Conservation (phyloP, 2,329 filamentous ascomycete species). For the Dryadomyces quercivorus region DNA sequence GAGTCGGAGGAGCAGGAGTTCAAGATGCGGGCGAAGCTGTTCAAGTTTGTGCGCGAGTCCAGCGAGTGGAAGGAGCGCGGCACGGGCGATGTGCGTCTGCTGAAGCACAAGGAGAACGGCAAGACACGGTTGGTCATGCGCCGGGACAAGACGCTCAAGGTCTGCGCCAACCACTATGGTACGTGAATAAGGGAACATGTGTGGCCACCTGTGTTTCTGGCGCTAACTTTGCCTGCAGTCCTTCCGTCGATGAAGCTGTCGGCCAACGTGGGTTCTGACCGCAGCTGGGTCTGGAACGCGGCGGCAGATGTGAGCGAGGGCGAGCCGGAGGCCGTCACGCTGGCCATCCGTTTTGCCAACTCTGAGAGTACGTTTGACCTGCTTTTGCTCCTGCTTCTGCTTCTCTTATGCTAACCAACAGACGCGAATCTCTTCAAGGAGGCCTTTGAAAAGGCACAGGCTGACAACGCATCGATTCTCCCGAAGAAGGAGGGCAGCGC, state of each 20-base stretch:
- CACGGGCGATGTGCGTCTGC: slow-evolving; percentile 86
- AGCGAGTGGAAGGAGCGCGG: slow-evolving; percentile 99
- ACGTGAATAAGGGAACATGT: slow-evolving; percentile 16
- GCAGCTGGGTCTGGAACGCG: slow-evolving; percentile 99
- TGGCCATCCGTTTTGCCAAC: slow-evolving; percentile 97
- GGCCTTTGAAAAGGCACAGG: slow-evolving; percentile 89
- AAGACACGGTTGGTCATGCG: slow-evolving; percentile 98
- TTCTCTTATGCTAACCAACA: slow-evolving; percentile 22
- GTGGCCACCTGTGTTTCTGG: too few species aligned
- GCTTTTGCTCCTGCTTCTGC: neutral
- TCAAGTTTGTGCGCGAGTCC: slow-evolving; percentile 87
- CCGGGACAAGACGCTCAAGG: slow-evolving; percentile 98
- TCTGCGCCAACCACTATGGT: slow-evolving; percentile 99
- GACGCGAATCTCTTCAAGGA: slow-evolving; percentile 98
- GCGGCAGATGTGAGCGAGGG: slow-evolving; percentile 96
- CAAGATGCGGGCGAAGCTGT: slow-evolving; percentile 99
- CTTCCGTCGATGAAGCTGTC: slow-evolving; percentile 98
- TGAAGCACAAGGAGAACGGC: slow-evolving; percentile 98
- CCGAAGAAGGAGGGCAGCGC: slow-evolving; percentile 14
- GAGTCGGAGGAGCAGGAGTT: slow-evolving; percentile 94
- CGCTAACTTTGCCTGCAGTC: too few species aligned
- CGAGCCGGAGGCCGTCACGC: slow-evolving; percentile 87
- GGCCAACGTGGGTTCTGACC: slow-evolving; percentile 94
- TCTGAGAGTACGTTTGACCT: slow-evolving; percentile 66
- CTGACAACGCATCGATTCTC: slow-evolving; percentile 87